Percentiles rank a stretch among this genome's conserved stretches.
Evolutionary conservation across 495 filamentous ascomycete genomes (phyloP).

Genomic region (Aspergillus hancockii): DNA sequence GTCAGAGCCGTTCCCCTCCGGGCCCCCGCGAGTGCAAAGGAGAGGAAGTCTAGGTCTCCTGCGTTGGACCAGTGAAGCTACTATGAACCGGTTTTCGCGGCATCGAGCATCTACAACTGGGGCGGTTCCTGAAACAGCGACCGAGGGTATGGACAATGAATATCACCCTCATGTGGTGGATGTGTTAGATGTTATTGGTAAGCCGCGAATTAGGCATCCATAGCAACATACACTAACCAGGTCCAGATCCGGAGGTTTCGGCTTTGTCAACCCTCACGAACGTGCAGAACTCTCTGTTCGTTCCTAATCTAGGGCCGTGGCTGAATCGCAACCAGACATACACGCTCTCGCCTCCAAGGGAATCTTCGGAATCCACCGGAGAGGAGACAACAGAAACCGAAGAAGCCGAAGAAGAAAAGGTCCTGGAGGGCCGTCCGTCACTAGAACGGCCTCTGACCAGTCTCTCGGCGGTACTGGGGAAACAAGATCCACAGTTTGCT

Average conservation of each 20-base stretch:
- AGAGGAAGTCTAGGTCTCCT: constrained; percentile 26
- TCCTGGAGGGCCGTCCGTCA: constrained; percentile 24
- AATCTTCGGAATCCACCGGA: constrained; percentile 20
- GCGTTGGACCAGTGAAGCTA: constrained; percentile 38
- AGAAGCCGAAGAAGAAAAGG: constrained; percentile 29
- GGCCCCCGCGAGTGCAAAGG: constrained; percentile 19
- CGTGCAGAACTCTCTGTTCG: constrained; percentile 76
- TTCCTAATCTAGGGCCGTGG: constrained; percentile 66
- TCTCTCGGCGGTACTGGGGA: constrained; percentile 34
- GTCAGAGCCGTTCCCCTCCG: constrained; percentile 5
- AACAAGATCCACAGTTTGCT: constrained; percentile 37
- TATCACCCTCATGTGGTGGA: constrained; percentile 65
- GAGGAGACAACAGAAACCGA: constrained; percentile 36
- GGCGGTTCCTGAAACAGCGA: constrained; percentile 20
- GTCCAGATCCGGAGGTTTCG: constrained; percentile 70
- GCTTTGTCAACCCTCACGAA: constrained; percentile 75
- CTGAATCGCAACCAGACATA: constrained; percentile 75
- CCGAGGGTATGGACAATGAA: constrained; percentile 28
- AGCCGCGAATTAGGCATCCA: constrained; percentile 5
- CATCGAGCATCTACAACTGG: constrained; percentile 40
- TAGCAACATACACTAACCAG: background rate
- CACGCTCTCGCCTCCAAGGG: constrained; percentile 57
- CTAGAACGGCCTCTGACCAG: constrained; percentile 35
- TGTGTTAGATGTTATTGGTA: constrained; percentile 71
- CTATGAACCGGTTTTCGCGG: constrained; percentile 35